phyloP scores from a whole-genome alignment of 495 filamentous ascomycete species.

The Friedmanniomyces simplex region DNA sequence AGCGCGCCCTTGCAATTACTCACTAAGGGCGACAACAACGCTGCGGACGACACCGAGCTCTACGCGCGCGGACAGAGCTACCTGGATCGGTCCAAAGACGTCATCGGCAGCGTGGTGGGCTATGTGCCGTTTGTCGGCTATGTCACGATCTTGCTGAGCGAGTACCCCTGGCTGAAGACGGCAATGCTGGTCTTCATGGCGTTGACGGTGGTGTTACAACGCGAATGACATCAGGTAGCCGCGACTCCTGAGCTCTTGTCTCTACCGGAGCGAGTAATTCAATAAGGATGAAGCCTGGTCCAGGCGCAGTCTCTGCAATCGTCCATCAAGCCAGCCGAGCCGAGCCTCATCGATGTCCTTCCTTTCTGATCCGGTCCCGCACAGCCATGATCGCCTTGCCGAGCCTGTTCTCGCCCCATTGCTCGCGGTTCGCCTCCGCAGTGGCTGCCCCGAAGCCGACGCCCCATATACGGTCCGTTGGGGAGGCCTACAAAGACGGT shows the following conservation, averaged over 20 bases:
- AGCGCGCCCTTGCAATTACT: constrained; percentile 50
- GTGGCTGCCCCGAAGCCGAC: constrained; percentile 46
- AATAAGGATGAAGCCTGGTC: neutral
- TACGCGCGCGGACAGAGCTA: constrained; percentile 79
- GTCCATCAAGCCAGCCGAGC: no score
- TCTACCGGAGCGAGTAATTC: neutral
- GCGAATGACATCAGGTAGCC: constrained; percentile 42
- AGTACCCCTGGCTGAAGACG: constrained; percentile 96
- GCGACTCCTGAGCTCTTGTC: neutral
- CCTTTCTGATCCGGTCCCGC: constrained; percentile 33
- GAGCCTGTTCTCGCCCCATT: constrained; percentile 59
- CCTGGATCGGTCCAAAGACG: constrained; percentile 70
- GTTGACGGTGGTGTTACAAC: constrained; percentile 80
- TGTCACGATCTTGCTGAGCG: constrained; percentile 90
- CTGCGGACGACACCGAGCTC: constrained; percentile 86
- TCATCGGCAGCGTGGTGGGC: constrained; percentile 88
- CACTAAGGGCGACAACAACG: constrained; percentile 98
- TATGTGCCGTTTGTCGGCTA: constrained; percentile 95
- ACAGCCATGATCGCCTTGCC: constrained; percentile 49
- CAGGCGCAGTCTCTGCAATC: neutral
- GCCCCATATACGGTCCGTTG: constrained; percentile 57
- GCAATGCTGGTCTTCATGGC: constrained; percentile 93
- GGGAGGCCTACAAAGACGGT: constrained; percentile 32
- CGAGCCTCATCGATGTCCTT: constrained; percentile 1
- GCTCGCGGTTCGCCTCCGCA: constrained; percentile 37